Conservation (phyloP, 495 filamentous ascomycete genomes). For the Pseudomonodictys pantanalensis region DNA sequence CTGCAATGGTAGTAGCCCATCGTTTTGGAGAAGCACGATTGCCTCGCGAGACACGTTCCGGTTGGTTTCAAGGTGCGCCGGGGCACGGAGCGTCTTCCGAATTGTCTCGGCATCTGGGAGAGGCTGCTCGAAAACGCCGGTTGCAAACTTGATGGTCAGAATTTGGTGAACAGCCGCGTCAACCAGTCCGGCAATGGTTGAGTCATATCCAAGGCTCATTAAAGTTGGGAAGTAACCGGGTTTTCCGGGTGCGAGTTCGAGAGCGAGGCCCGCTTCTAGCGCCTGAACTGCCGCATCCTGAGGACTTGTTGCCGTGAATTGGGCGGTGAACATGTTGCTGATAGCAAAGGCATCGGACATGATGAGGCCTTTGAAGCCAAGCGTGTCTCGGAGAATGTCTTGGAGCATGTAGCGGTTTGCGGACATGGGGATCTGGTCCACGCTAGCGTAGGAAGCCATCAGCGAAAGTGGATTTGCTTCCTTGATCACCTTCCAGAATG, state of each 20-base stretch:
- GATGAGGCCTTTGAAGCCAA: slow-evolving; percentile 63
- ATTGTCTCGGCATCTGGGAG: neutral
- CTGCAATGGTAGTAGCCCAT: neutral
- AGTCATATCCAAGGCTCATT: neutral
- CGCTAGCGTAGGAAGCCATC: neutral
- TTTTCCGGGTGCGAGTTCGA: neutral
- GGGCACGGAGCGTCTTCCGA: neutral
- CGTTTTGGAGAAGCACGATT: neutral
- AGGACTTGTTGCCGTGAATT: neutral
- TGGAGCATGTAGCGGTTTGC: slow-evolving; percentile 60
- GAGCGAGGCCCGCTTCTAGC: neutral
- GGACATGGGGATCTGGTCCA: slow-evolving; percentile 64
- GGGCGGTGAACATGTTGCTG: neutral
- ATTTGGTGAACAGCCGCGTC: neutral
- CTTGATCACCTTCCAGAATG: neutral
- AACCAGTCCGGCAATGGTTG: neutral
- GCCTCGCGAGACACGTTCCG: neutral
- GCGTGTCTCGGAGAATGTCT: slow-evolving; percentile 63
- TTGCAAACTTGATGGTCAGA: neutral
- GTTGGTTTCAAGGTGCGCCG: neutral
- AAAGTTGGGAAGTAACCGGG: neutral
- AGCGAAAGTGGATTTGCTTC: neutral
- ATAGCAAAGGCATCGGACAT: slow-evolving; percentile 54
- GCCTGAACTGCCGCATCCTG: neutral
- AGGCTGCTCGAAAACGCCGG: neutral